Conservation (phyloP, 371 early-diverging fungal genomes). For the Basidiobolus meristosporus region DNA sequence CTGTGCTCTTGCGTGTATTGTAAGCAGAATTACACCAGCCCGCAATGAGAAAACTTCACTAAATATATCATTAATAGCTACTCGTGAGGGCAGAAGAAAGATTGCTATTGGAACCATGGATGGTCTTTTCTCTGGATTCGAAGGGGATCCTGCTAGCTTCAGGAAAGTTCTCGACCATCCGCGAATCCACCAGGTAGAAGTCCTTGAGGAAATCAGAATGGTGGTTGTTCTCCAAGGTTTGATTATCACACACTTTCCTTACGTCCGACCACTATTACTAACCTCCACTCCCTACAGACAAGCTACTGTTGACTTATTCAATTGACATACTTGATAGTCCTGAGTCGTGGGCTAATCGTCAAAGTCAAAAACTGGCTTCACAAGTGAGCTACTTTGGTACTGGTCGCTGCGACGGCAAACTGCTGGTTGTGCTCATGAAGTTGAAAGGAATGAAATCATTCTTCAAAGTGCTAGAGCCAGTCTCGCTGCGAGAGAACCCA, state of each 20-base stretch:
- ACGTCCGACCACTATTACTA: no score
- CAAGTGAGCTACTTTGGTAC: slow-evolving; percentile 68
- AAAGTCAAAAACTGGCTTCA: slow-evolving; percentile 40
- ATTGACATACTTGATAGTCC: slow-evolving; percentile 32
- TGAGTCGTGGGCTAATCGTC: slow-evolving; percentile 34
- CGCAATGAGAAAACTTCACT: no score
- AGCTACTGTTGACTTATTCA: slow-evolving; percentile 15
- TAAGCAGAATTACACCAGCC: no score
- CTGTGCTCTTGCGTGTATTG: no score
- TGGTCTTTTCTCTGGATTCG: slow-evolving; percentile 46
- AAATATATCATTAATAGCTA: background rate
- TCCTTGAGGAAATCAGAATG: slow-evolving; percentile 46
- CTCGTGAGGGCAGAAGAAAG: slow-evolving; percentile 15
- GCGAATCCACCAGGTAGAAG: slow-evolving; percentile 69
- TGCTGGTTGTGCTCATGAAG: slow-evolving; percentile 56
- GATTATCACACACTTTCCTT: no score
- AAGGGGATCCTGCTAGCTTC: slow-evolving; percentile 9
- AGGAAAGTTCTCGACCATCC: slow-evolving; percentile 37
- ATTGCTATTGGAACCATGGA: slow-evolving; percentile 68
- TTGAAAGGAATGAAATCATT: slow-evolving; percentile 37
- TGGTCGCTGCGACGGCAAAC: slow-evolving; percentile 49
- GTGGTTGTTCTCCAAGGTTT: slow-evolving; percentile 56
- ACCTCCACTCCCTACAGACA: background rate
- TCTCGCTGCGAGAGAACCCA: slow-evolving; percentile 27
- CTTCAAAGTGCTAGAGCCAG: slow-evolving; percentile 52